Evolutionary conservation across 169 alveolate species (phyloP), one percentile per base, ranked within the genome.

Genomic region (Cryptosporidium sp.): DNA sequence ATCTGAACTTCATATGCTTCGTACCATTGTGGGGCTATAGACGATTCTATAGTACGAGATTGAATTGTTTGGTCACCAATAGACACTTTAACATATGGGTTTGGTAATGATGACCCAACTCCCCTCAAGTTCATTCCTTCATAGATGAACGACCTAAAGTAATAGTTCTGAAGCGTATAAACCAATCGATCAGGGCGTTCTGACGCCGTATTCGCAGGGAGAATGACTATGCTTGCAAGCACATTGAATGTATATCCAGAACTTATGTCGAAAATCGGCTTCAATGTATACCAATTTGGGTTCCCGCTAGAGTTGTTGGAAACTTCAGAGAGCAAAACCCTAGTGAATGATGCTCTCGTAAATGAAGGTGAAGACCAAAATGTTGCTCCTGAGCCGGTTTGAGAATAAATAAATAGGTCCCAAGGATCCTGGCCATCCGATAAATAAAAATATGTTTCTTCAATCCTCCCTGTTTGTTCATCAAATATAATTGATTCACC

Each of bases 51-150:
- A 14, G 95, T 87, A 21, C 93, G 91, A 33, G 98, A 86, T 84
- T 92, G 87, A 67, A 95, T 86, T 7, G 92, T 80, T 70, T 94
- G 94, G 21, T 97, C 96, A 21, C 96, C 96, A n/a, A 96, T 85
- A 60, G 94, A 97, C 0, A 96, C 80, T 93, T 93, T 91, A 58
- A 91, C 85, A 80, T 87, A 85, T 3, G 94, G 94, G 31, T 91
- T 91, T 84, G 85, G 72, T 21, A 56, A 56, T n/a, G 70, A 65
- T 51, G 91, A 85, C 29, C 94, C 97, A 52, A 93, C 91, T 2
- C 97, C 95, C 6, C 96, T 96, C 31, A 96, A 92, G 69, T 96
- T 96, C 84, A 95, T 86, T 21, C 96, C 97, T 80, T 96, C 97
- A 75, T 96, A 96, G 31, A 96, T 93, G 89, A 95, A 92, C 14